Conservation (phyloP, 2,329 filamentous ascomycete species). For the Stachybotrys elegans region DNA sequence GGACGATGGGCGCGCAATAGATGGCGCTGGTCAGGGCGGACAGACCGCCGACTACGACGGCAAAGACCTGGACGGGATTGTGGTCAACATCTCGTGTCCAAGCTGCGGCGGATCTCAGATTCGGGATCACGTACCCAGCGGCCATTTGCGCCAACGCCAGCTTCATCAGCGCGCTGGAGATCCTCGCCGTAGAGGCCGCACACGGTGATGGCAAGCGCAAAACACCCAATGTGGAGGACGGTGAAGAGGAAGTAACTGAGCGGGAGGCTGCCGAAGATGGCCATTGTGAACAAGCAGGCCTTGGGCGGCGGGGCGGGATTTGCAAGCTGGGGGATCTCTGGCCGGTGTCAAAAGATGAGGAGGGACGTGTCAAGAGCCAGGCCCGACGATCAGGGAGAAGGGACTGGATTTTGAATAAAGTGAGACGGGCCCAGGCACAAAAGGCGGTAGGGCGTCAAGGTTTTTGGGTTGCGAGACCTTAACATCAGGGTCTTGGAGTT, state of each 20-base stretch:
- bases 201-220: conserved; percentile 71
- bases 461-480: no score
- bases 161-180: conserved; percentile 48
- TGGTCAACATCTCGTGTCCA: conserved; percentile 1
- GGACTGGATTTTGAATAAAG: no score
- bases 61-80: conserved; percentile 53
- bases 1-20: conserved; percentile 60
- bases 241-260: conserved; percentile 51
- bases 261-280: conserved; percentile 36
- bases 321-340: not conserved
- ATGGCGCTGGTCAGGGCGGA: conserved; percentile 59
- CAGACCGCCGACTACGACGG: conserved; percentile 63
- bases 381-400: no score
- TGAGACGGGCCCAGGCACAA: no score
- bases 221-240: conserved; percentile 67
- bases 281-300: conserved; percentile 37
- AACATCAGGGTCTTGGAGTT: no score
- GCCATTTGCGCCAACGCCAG: conserved; percentile 48
- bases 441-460: no score
- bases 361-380: no score
- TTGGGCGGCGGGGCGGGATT: not conserved
- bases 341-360: no score
- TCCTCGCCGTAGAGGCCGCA: conserved; percentile 74
- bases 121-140: conserved; percentile 62
- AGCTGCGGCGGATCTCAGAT: not conserved